Evolutionary conservation across 2,329 filamentous ascomycete species (phyloP), one percentile per base, ranked within the genome.

Genomic region (Aspergillus jensenii): DNA sequence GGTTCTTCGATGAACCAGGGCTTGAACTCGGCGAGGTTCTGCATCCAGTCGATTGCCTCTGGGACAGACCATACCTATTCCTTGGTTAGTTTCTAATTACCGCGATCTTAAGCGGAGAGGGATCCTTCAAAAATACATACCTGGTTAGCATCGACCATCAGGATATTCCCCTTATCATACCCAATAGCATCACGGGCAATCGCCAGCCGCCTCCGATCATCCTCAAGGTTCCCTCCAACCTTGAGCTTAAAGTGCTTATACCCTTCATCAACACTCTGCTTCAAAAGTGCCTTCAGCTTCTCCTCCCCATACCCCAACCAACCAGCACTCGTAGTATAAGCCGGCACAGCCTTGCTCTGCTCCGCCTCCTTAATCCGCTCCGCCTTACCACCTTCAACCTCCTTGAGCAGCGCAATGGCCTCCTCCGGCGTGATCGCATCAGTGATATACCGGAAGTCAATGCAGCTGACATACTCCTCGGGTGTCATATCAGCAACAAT

Each of bases 71-170:
- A 96, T 59, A 95, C 81, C 79, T 82, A 56, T 40, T 11, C 9
- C 17, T 4, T 17, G 6, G 21, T 55, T 39, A 55, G 21, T 9
- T 14, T 12, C 12, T 48, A 52, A 37, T 12, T 51, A 54, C 27
- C n/a, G 7, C 12, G 19, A 17, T 40, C 39, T 23, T 11, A 17
- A 27, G 6, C 23, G 15, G 9, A 12, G 11, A 15, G 31, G 23
- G 12, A 9, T 27, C 3, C 27, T 25, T 7, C 6, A n/a, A 17
- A 6, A 37, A 37, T n/a, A 65, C 71, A 60, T 73, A 84, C 83
- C 80, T 96, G 92, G 78, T 96, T 96, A 52, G 91, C 91, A 78
- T 96, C 91, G 12, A 96, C 88, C 91, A 96, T 96, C 67, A 96
- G 82, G 52, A 93, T 84, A 74, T 93, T 93, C 59, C 88, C 91